phyloP scores from a whole-genome alignment of 306 rosid species.

The Morella rubra region DNA sequence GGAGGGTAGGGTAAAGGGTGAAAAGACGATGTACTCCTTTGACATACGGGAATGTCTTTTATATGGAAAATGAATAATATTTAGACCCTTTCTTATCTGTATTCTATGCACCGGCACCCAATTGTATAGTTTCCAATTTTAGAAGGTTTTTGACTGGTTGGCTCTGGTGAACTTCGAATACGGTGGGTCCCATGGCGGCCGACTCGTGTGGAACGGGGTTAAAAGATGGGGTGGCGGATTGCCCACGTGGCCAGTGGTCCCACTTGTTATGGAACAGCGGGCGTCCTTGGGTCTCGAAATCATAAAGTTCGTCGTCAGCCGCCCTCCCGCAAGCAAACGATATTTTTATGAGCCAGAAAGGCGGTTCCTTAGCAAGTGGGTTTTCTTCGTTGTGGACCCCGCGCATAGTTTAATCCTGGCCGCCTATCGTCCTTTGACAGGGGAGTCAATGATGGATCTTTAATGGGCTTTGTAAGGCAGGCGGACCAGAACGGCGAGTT shows the following conservation, averaged over 20 bases:
- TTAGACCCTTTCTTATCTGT: constrained; percentile 15
- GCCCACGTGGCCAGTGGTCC: constrained; percentile 54
- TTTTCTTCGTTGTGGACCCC: constrained; percentile 19
- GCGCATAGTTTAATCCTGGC: constrained; percentile 7
- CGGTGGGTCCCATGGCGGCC: constrained; percentile 43
- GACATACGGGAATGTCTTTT: constrained; percentile 40
- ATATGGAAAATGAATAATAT: constrained; percentile 45
- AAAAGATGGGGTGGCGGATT: constrained; percentile 19
- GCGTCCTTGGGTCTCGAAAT: constrained; percentile 43
- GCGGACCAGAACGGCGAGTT: too few relatives aligned
- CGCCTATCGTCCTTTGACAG: neutral
- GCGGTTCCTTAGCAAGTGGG: constrained; percentile 44
- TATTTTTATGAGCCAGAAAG: constrained; percentile 13
- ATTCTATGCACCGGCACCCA: neutral
- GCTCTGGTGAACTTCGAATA: neutral
- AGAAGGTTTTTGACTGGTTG: neutral
- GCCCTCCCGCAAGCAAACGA: constrained; percentile 42
- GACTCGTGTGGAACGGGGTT: constrained; percentile 33
- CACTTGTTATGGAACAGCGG: constrained; percentile 37
- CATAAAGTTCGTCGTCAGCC: constrained; percentile 66
- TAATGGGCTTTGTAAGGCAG: neutral
- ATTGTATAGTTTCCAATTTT: neutral
- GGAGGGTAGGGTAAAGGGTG: constrained; percentile 18
- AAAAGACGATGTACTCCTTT: constrained; percentile 47
- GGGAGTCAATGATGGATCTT: constrained; percentile 7